phyloP scores from a whole-genome alignment of 345 rosid species.

The Combretum micranthum region DNA sequence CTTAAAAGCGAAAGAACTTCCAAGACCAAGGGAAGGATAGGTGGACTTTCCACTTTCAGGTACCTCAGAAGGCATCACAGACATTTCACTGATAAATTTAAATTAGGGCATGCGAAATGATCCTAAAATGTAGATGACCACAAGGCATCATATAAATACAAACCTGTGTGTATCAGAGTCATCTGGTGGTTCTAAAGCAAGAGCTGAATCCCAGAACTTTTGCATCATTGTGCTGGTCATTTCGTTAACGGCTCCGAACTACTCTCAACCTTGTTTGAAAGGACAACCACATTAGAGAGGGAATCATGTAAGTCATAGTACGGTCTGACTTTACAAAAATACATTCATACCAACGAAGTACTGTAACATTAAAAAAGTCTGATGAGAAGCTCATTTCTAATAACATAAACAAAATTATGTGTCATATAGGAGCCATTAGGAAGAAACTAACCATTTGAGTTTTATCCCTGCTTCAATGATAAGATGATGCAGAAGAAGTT shows the following conservation, averaged over 20 bases:
- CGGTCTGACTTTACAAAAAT: background rate
- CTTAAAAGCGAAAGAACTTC: constrained; percentile 80
- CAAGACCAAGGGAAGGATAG: constrained; percentile 75
- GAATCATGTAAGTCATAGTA: background rate
- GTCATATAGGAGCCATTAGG: no score
- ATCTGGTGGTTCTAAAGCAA: constrained; percentile 84
- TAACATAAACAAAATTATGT: no score
- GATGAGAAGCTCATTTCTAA: no score
- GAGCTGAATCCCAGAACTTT: constrained; percentile 97
- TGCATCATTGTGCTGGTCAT: constrained; percentile 97
- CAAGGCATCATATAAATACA: constrained; percentile 7
- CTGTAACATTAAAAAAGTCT: no score
- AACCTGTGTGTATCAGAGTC: constrained; percentile 91
- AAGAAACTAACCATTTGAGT: no score
- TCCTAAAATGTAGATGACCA: background rate
- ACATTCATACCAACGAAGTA: no score
- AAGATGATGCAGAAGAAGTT: no score
- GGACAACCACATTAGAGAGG: constrained; percentile 1
- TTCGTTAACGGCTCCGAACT: constrained; percentile 87
- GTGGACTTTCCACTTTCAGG: constrained; percentile 47
- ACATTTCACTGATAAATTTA: constrained; percentile 60
- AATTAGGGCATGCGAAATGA: background rate
- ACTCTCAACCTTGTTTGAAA: constrained; percentile 58
- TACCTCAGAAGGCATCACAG: constrained; percentile 67
- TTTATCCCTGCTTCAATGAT: no score